A percentile compares a stretch with the other conserved stretches of the same genome.
phyloP scores from a whole-genome alignment of 805 yeast genomes.

The Saccharomyces jurei region DNA sequence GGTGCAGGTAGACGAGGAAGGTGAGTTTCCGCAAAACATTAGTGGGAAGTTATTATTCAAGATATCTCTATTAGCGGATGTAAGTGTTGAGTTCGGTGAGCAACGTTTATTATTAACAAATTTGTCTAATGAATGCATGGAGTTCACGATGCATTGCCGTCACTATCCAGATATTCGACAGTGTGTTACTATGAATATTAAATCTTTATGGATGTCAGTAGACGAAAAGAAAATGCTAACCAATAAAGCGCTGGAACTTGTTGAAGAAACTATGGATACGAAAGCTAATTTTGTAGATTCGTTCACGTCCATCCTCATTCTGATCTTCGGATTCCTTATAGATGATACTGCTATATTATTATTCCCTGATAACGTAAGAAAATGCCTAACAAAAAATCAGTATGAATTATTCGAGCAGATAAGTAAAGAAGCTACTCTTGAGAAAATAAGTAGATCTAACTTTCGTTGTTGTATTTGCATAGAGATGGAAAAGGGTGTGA shows the following conservation, averaged over 20 bases:
- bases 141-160: slow-evolving; percentile 8
- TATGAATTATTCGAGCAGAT: slow-evolving; percentile 14
- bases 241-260: slow-evolving; percentile 22
- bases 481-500: slow-evolving; percentile 38
- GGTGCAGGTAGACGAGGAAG: background rate
- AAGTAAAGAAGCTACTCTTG: slow-evolving; percentile 17
- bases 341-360: slow-evolving; percentile 15
- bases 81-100: slow-evolving; percentile 8
- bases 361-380: slow-evolving; percentile 5
- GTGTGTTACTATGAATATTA: slow-evolving; percentile 16
- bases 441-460: slow-evolving; percentile 31
- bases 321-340: slow-evolving; percentile 36
- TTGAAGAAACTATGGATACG: slow-evolving; percentile 27
- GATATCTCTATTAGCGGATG: slow-evolving; percentile 8
- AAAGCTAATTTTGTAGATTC: slow-evolving; percentile 14
- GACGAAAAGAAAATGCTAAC: slow-evolving; percentile 11
- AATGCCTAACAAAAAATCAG: slow-evolving; percentile 11
- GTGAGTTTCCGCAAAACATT: background rate
- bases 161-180: slow-evolving; percentile 16
- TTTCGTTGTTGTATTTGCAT: slow-evolving; percentile 53
- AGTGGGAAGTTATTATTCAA: slow-evolving; percentile 14
- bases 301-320: slow-evolving; percentile 32
- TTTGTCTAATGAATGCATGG: slow-evolving; percentile 9
- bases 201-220: slow-evolving; percentile 28
- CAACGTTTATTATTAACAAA: slow-evolving; percentile 7